Evolutionary conservation across 2,329 filamentous ascomycete genomes (phyloP).

Genomic region (Ustilaginoidea virens): DNA sequence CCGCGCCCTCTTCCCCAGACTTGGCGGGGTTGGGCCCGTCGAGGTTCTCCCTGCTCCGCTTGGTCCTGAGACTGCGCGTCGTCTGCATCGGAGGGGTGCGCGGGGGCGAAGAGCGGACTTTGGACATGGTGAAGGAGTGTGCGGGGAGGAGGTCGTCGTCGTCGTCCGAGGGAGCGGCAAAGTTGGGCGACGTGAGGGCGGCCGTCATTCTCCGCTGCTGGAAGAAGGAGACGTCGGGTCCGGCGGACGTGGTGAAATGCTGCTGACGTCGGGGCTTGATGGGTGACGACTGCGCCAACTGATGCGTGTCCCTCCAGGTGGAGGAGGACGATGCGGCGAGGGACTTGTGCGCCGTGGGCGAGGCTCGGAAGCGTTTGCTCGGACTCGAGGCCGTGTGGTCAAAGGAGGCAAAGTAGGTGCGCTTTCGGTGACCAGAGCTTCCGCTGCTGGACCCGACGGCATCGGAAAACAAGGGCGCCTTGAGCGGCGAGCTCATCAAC

Average conservation of each 20-base stretch:
- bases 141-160: constrained; percentile 70
- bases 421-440: constrained; percentile 49
- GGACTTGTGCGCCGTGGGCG: constrained; percentile 45
- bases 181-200: constrained; percentile 42
- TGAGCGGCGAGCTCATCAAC: constrained; percentile 74
- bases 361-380: constrained; percentile 52
- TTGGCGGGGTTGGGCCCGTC: constrained; percentile 33
- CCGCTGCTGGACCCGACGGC: constrained; percentile 57
- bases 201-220: constrained; percentile 53
- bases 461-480: constrained; percentile 72
- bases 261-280: constrained; percentile 61
- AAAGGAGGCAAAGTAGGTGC: constrained; percentile 44
- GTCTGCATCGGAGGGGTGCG: constrained; percentile 62
- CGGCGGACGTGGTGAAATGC: constrained; percentile 56
- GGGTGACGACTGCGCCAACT: constrained; percentile 74
- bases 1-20: constrained; percentile 63
- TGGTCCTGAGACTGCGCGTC: constrained; percentile 29
- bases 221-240: constrained; percentile 66
- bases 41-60: constrained; percentile 32
- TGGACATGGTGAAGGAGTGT: constrained; percentile 53
- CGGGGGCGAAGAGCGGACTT: constrained; percentile 65
- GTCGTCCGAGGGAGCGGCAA: constrained; percentile 54
- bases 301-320: constrained; percentile 64
- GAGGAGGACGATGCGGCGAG: constrained; percentile 37
- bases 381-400: constrained; percentile 39